These are phyloP conservation scores for Aspergillus calidoustus DNA, from an alignment of 2,329 filamentous ascomycete genomes.

Conservation along the genomic window DNA sequence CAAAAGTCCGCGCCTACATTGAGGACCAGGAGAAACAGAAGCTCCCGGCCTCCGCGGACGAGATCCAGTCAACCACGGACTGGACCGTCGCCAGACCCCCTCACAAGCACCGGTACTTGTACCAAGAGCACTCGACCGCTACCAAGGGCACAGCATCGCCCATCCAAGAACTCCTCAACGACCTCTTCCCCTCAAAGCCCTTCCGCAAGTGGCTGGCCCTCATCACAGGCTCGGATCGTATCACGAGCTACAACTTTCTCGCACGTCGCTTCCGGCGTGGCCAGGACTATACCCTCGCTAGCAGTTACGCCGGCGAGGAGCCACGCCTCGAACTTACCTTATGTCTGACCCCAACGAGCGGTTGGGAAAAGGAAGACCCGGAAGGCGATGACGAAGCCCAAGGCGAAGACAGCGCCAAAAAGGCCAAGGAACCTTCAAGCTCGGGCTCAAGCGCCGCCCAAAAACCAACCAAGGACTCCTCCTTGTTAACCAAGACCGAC, in stretches of 20 bases:
- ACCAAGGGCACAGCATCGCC: conserved; percentile 48
- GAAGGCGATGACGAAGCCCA: conserved; percentile 57
- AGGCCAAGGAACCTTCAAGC: conserved; percentile 32
- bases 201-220: conserved; percentile 90
- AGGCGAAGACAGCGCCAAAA: conserved; percentile 49
- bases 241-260: conserved; percentile 77
- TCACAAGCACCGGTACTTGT: conserved; percentile 93
- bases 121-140: conserved; percentile 61
- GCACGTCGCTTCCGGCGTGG: conserved; percentile 86
- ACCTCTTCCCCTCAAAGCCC: conserved; percentile 79
- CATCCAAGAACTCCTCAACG: conserved; percentile 77
- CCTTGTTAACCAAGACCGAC: conserved; percentile 27
- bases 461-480: background rate
- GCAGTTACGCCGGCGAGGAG: conserved; percentile 71
- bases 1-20: conserved; percentile 72
- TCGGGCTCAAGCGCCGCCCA: background rate
- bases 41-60: conserved; percentile 48
- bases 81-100: conserved; percentile 85
- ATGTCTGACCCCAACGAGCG: conserved; percentile 79
- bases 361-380: conserved; percentile 77
- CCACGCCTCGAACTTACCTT: conserved; percentile 86
- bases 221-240: conserved; percentile 69
- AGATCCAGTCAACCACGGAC: conserved; percentile 62
- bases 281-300: conserved; percentile 90
- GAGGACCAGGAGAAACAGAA: conserved; percentile 64